Evolutionary conservation across 257 asterid species (phyloP), one percentile per base, ranked within the genome.

Genomic region (Rehmannia glutinosa): DNA sequence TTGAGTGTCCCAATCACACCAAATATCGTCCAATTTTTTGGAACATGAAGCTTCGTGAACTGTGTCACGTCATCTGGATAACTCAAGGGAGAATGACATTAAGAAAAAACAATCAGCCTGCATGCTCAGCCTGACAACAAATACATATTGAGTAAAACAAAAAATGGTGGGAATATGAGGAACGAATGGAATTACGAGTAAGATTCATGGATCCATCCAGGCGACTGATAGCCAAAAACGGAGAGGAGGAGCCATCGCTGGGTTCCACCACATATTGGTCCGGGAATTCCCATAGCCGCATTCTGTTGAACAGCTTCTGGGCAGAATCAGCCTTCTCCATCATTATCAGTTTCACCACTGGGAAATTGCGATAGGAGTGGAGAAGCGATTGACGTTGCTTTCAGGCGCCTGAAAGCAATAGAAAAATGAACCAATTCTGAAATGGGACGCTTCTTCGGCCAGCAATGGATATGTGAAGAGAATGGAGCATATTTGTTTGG

Each of bases 201-300:
- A 78, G 81, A 64, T 68, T 77, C 73, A 88, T 73, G 68, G 96
- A 86, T 19, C 87, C 96, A 69, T 82, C 81, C 43, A 41, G 56
- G 64, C 92, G 95, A 47, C 83, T 85, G 82, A 94, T 78, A 47
- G 83, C 68, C 77, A 90, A 60, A 72, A 77, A 86, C 10, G 86
- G 82, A 32, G 86, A 83, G 46, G 88, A 81, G 38, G 96, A 86
- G 46, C 99, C 96, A 66, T 90, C 97, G 23, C 84, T 85, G 2
- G 99, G 96, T 80, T 93, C 97, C 25, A 93, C 60, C 13, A 93
- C 73, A 46, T 88, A 93, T 55, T 90, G 95, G 70, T 88, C 90
- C 0, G 92, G 82, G 50, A 93, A 93, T 73, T 93, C 97, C 97
- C 97, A 90, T 5, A 93, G 81, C 27, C 96, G 85, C 97, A 93